Evolutionary conservation across 148 eudicot species (phyloP).

Genomic region (Rhododendron kiyosumense): DNA sequence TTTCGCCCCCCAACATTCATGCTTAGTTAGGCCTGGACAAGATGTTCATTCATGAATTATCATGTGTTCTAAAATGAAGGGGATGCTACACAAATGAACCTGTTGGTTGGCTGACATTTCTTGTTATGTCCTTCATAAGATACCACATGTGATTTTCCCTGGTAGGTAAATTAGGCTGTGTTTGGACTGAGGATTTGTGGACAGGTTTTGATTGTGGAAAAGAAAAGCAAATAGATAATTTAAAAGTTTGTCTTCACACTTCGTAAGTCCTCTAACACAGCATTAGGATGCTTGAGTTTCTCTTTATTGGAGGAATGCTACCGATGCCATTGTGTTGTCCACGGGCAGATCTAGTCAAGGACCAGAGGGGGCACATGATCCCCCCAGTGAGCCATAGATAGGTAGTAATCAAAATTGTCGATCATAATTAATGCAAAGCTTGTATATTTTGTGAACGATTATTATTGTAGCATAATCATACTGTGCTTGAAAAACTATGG

Average conservation of each 20-base stretch:
- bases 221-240: background rate
- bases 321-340: background rate
- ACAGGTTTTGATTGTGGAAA: background rate
- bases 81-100: background rate
- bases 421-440: background rate
- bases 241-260: background rate
- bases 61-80: background rate
- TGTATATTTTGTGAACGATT: background rate
- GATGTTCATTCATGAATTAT: background rate
- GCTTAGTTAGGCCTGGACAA: background rate
- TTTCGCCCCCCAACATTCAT: background rate
- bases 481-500: background rate
- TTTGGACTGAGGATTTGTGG: background rate
- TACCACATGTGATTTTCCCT: background rate
- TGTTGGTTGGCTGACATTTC: background rate
- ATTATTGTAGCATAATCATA: background rate
- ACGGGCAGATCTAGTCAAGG: too few species aligned
- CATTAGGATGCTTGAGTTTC: background rate
- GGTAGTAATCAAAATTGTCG: background rate
- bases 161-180: background rate
- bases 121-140: slow-evolving; percentile 1
- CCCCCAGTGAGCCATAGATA: background rate
- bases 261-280: background rate
- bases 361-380: too few species aligned
- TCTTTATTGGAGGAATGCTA: background rate